Evolutionary conservation across 1,284 basidiomycete genomes (phyloP).

Genomic region (Leucoagaricus sp.): DNA sequence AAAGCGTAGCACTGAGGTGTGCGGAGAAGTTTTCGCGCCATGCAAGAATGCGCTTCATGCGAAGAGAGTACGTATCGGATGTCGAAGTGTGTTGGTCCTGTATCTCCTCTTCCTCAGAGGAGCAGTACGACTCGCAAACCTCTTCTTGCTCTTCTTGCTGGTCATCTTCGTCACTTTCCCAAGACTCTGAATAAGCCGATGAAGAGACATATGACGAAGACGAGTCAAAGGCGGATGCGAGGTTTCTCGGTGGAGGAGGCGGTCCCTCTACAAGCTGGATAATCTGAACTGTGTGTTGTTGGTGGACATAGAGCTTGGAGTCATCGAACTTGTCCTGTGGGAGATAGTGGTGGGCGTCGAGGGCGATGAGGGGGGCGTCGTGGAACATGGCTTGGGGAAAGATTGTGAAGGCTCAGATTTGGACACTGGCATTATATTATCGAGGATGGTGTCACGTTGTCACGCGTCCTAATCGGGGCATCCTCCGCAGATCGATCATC

Average conservation of each 20-base stretch:
- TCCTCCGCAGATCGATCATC: slow-evolving; percentile 16
- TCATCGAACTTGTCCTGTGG: slow-evolving; percentile 7
- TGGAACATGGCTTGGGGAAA: slow-evolving; percentile 18
- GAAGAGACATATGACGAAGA: slow-evolving; percentile 40
- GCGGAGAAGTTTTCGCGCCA: slow-evolving; percentile 57
- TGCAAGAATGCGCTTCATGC: slow-evolving; percentile 59
- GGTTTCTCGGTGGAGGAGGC: slow-evolving; percentile 52
- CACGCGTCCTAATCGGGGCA: slow-evolving; percentile 9
- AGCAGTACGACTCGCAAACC: slow-evolving; percentile 63
- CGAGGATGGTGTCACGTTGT: slow-evolving; percentile 6
- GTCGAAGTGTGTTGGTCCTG: slow-evolving; percentile 26
- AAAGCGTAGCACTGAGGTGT: slow-evolving; percentile 33
- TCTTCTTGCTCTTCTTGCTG: slow-evolving; percentile 45
- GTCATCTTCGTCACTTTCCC: slow-evolving; percentile 30
- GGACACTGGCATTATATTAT: slow-evolving; percentile 14
- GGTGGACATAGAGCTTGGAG: slow-evolving; percentile 23
- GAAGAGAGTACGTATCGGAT: slow-evolving; percentile 51
- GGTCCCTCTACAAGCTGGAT: slow-evolving; percentile 73
- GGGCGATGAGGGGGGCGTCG: slow-evolving; percentile 27
- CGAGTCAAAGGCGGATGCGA: slow-evolving; percentile 43
- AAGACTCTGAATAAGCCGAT: slow-evolving; percentile 33
- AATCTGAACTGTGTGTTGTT: slow-evolving; percentile 59
- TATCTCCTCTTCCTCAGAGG: slow-evolving; percentile 46
- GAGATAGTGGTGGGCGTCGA: slow-evolving; percentile 24
- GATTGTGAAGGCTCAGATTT: slow-evolving; percentile 3